Conservation (phyloP, 2,329 filamentous ascomycete genomes). For the Aspergillus proliferans region DNA sequence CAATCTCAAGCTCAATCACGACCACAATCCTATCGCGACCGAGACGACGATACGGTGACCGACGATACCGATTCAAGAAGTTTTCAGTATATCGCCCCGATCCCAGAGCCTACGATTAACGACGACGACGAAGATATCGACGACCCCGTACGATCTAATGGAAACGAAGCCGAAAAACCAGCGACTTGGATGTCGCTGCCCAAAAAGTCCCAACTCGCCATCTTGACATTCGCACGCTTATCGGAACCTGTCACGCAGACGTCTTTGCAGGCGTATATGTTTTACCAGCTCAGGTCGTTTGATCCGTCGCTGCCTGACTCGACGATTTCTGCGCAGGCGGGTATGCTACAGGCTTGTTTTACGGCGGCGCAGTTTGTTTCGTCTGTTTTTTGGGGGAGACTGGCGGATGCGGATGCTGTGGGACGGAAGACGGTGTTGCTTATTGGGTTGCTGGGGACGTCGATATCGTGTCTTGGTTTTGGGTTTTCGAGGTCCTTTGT, state of each 20-base stretch:
- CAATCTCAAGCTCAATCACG: neutral
- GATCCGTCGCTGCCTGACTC: conserved; percentile 52
- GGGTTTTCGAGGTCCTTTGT: conserved; percentile 62
- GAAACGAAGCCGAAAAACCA: conserved; percentile 32
- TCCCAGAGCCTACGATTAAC: neutral
- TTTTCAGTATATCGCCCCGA: neutral
- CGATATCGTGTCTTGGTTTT: conserved; percentile 60
- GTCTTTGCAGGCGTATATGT: conserved; percentile 72
- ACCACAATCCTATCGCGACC: neutral
- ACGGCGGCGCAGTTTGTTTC: conserved; percentile 77
- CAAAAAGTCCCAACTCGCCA: conserved; percentile 67
- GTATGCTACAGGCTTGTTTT: conserved; percentile 71
- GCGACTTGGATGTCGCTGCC: conserved; percentile 69
- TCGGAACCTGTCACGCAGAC: conserved; percentile 79
- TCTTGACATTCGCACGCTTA: conserved; percentile 70
- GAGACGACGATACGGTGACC: neutral
- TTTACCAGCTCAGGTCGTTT: conserved; percentile 82
- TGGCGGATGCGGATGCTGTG: conserved; percentile 57
- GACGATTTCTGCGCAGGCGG: conserved; percentile 69
- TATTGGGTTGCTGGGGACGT: conserved; percentile 67
- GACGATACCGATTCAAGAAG: neutral
- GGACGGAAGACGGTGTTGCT: conserved; percentile 74
- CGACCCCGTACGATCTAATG: conserved; percentile 3
- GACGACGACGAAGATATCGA: conserved; percentile 9
- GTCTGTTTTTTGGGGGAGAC: conserved; percentile 72